Percentiles rank a stretch among this genome's conserved stretches.
Conservation (phyloP, 2,329 filamentous ascomycete genomes). For the Macrophomina tecta region DNA sequence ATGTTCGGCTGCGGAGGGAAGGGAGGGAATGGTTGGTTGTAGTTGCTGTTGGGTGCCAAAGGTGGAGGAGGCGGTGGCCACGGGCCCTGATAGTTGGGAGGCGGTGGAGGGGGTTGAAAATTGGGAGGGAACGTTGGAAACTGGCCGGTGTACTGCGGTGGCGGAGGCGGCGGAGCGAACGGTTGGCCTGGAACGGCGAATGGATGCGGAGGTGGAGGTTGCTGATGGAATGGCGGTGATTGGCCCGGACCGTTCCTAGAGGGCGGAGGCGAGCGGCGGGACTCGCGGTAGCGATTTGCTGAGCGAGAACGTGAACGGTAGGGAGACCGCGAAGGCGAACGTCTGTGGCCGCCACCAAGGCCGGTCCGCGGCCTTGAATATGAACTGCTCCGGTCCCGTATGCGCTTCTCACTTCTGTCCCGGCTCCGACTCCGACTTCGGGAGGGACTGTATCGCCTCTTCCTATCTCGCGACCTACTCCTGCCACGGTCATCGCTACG, state of each 20-base stretch:
- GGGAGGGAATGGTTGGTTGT: conserved; percentile 12
- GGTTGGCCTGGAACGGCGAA: conserved; percentile 4
- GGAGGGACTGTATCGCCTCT: conserved; percentile 25
- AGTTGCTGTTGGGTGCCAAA: conserved; percentile 10
- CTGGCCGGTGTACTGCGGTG: conserved; percentile 12
- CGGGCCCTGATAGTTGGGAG: conserved; percentile 25
- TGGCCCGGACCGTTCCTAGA: conserved; percentile 18
- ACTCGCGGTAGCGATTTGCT: conserved; percentile 6
- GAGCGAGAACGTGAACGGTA: conserved; percentile 20
- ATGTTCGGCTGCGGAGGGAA: conserved; percentile 25
- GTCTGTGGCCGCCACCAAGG: conserved; percentile 4
- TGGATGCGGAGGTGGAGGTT: conserved; percentile 7
- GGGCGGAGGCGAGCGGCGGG: conserved; percentile 22
- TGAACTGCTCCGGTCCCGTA: conserved; percentile 21
- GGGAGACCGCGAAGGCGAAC: conserved; percentile 6
- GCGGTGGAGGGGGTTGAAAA: conserved; percentile 21
- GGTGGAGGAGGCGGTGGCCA: conserved; percentile 28
- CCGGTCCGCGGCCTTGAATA: conserved; percentile 15
- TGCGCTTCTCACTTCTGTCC: conserved; percentile 21
- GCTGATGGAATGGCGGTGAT: conserved; percentile 15
- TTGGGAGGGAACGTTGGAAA: conserved; percentile 10
- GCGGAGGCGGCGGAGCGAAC: conserved; percentile 16
- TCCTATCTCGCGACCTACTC: conserved; percentile 2
- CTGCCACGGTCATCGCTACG: conserved; percentile 17
- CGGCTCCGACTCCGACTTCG: conserved; percentile 22